phyloP scores from a whole-genome alignment of 2,329 filamentous ascomycete genomes.

The Neofusicoccum kwambonambiense region DNA sequence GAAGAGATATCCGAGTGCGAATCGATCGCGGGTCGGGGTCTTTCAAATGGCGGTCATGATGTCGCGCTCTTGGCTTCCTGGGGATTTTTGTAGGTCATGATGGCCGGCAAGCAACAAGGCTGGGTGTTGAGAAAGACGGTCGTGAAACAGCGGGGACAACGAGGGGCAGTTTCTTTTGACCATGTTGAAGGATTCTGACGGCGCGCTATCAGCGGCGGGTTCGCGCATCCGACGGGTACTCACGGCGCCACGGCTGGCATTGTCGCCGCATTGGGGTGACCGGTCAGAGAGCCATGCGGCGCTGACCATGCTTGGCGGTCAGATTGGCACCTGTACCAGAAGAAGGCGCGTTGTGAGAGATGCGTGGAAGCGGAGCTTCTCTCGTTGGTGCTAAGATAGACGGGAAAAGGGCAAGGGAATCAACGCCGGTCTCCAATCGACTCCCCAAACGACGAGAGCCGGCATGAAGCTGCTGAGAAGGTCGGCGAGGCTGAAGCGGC shows the following conservation, averaged over 20 bases:
- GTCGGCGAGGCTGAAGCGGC: too few relatives aligned
- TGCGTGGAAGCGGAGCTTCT: too few relatives aligned
- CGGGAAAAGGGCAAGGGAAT: neutral
- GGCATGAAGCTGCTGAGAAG: too few relatives aligned
- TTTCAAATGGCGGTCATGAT: neutral
- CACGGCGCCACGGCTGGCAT: neutral
- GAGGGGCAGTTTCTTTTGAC: neutral
- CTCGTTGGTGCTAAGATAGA: too few relatives aligned
- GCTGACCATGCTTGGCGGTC: constrained; percentile 4
- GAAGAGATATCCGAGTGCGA: neutral
- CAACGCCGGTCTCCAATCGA: too few relatives aligned
- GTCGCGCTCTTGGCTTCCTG: neutral
- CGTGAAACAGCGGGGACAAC: neutral
- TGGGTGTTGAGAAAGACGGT: neutral
- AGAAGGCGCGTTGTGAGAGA: neutral
- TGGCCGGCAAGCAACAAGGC: neutral
- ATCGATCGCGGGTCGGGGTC: too few relatives aligned
- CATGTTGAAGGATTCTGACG: neutral
- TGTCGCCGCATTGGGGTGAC: neutral
- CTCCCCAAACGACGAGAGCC: too few relatives aligned
- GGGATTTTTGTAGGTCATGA: neutral
- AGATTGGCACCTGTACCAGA: neutral
- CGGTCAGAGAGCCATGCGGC: neutral
- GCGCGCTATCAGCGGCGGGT: neutral
- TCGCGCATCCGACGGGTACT: neutral